phyloP scores from a whole-genome alignment of 1,284 basidiomycete species.

The Trichosporon sp. region DNA sequence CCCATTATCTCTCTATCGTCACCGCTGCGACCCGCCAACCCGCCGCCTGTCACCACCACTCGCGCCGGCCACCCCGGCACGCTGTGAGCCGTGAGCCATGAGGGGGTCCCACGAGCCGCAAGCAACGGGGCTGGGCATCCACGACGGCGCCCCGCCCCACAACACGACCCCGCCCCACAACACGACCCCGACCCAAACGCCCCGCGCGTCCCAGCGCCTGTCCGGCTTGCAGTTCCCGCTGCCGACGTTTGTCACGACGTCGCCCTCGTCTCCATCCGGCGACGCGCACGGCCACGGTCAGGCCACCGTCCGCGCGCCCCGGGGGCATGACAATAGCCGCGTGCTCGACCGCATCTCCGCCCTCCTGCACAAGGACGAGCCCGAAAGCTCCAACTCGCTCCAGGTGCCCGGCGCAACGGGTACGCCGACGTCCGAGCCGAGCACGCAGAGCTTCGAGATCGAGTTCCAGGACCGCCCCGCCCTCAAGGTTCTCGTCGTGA shows the following conservation, averaged over 20 bases:
- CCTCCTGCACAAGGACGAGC: neutral
- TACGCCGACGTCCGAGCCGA: constrained; percentile 3
- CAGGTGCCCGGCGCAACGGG: neutral
- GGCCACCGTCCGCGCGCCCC: neutral
- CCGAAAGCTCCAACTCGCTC: neutral
- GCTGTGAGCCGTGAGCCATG: neutral
- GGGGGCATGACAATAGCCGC: neutral
- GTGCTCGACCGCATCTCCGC: neutral
- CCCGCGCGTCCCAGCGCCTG: neutral
- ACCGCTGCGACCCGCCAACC: neutral
- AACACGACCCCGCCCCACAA: neutral
- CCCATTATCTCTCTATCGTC: neutral
- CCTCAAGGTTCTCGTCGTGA: constrained; percentile 53
- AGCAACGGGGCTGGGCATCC: neutral
- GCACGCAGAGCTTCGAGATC: neutral
- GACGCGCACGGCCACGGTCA: neutral
- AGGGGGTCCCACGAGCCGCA: neutral
- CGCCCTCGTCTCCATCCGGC: neutral
- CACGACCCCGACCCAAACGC: neutral
- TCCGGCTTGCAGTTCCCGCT: neutral
- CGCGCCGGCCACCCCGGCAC: neutral
- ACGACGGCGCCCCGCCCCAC: neutral
- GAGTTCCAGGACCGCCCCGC: constrained; percentile 33
- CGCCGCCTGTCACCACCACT: neutral
- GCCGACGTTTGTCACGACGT: neutral